These are phyloP conservation scores for Aspergillus persii DNA, from an alignment of 2,329 filamentous ascomycete species.

Conservation along the genomic window DNA sequence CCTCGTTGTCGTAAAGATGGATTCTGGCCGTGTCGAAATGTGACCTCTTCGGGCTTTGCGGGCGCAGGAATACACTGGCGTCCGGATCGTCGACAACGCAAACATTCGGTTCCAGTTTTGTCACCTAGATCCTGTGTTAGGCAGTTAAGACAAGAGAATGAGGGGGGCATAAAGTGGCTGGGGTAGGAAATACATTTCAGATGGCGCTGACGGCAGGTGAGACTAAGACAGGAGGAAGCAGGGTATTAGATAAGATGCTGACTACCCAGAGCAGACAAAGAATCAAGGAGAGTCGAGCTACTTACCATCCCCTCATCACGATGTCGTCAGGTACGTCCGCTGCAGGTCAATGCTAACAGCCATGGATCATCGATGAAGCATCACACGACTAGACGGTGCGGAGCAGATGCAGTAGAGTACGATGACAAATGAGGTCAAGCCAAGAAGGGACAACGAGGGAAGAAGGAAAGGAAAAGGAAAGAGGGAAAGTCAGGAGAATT, in stretches of 20 bases:
- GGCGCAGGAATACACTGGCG: slow-evolving; percentile 35
- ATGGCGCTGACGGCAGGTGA: slow-evolving; percentile 40
- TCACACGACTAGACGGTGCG: slow-evolving; percentile 3
- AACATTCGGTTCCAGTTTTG: slow-evolving; percentile 33
- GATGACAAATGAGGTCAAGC: slow-evolving; percentile 1
- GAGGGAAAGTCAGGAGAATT: slow-evolving; percentile 3
- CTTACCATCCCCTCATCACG: slow-evolving; percentile 42
- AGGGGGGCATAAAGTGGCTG: neutral
- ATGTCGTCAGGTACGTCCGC: slow-evolving; percentile 21
- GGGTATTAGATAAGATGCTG: slow-evolving; percentile 9
- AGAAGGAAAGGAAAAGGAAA: neutral
- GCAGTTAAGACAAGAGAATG: neutral
- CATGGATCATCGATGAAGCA: slow-evolving; percentile 20
- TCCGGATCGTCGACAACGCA: slow-evolving; percentile 37
- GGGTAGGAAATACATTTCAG: slow-evolving; percentile 30
- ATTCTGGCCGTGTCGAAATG: slow-evolving; percentile 39
- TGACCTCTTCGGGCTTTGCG: slow-evolving; percentile 34
- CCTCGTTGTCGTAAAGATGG: slow-evolving; percentile 34
- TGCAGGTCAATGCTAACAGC: slow-evolving; percentile 15
- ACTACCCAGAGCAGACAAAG: neutral
- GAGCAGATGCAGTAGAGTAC: slow-evolving; percentile 6
- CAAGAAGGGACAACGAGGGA: neutral
- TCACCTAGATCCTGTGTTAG: slow-evolving; percentile 26
- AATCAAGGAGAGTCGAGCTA: neutral
- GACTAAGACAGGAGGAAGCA: slow-evolving; percentile 18